Percentiles rank a stretch among this genome's conserved stretches.
These are phyloP conservation scores for Apiospora marii DNA, from an alignment of 2,329 filamentous ascomycete genomes.

Conservation along the genomic window DNA sequence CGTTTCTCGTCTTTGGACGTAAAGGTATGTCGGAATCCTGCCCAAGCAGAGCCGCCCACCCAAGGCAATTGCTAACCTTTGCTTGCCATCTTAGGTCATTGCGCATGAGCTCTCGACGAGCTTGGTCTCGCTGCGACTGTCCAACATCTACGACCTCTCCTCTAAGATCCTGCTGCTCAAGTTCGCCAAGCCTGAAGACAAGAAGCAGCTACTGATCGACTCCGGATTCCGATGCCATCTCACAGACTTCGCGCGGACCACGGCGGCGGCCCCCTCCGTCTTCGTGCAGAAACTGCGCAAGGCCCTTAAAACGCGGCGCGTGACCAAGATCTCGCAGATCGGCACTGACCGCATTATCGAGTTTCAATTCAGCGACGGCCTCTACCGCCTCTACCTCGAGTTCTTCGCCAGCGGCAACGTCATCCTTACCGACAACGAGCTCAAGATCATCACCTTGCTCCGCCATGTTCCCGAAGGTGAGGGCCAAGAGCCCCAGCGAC, in stretches of 20 bases:
- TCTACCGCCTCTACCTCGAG: slow-evolving; percentile 87
- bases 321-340: slow-evolving; percentile 83
- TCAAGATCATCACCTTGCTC: slow-evolving; percentile 82
- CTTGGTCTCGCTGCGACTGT: slow-evolving; percentile 80
- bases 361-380: slow-evolving; percentile 89
- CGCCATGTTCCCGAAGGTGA: slow-evolving; percentile 82
- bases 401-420: slow-evolving; percentile 98
- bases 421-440: slow-evolving; percentile 84
- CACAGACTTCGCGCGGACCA: slow-evolving; percentile 87
- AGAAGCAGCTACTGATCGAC: slow-evolving; percentile 91
- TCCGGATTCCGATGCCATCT: slow-evolving; percentile 96
- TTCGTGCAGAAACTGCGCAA: slow-evolving; percentile 90
- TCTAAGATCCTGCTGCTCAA: slow-evolving; percentile 93
- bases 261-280: slow-evolving; percentile 80
- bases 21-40: slow-evolving; percentile 49
- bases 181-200: slow-evolving; percentile 87
- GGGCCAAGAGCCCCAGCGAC: slow-evolving; percentile 82
- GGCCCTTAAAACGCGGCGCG: slow-evolving; percentile 83
- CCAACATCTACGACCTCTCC: slow-evolving; percentile 96
- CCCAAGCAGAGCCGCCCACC: not conserved
- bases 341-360: slow-evolving; percentile 95
- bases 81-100: slow-evolving; percentile 72
- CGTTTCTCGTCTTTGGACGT: slow-evolving; percentile 66
- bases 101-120: slow-evolving; percentile 86
- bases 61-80: not conserved